Conservation (phyloP, 1,139 yeast genomes). For the Taphrina sp. region DNA sequence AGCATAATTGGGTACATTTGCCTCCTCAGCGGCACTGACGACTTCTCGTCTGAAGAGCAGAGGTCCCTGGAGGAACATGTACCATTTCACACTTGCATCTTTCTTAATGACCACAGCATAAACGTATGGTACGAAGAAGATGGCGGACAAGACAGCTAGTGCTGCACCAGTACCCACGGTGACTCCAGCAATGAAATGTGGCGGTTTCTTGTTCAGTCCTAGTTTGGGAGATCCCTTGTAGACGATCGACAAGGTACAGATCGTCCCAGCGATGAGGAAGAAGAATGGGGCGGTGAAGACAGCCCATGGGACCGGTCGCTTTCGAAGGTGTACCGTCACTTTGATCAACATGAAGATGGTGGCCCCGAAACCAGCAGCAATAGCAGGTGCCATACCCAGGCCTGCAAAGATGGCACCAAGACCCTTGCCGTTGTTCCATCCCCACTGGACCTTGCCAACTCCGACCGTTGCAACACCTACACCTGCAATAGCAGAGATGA, state of each 20-base stretch:
- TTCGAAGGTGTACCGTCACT: conserved; percentile 60
- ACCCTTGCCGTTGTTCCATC: conserved; percentile 56
- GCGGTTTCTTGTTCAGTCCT: conserved; percentile 48
- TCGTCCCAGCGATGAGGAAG: conserved; percentile 60
- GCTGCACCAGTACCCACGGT: conserved; percentile 60
- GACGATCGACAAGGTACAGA: conserved; percentile 59
- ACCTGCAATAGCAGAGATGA: conserved; percentile 75
- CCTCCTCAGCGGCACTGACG: conserved; percentile 45
- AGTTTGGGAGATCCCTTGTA: conserved; percentile 77
- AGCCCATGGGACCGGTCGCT: conserved; percentile 56
- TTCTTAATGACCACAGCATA: conserved; percentile 59
- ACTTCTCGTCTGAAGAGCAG: conserved; percentile 54
- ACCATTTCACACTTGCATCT: conserved; percentile 68
- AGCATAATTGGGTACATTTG: conserved; percentile 25
- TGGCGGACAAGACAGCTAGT: conserved; percentile 58
- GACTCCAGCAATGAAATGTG: conserved; percentile 51
- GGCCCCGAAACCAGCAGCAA: conserved; percentile 65
- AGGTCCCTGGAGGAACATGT: conserved; percentile 61
- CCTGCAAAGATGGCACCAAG: conserved; percentile 73
- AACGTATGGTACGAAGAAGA: conserved; percentile 63
- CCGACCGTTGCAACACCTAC: conserved; percentile 71
- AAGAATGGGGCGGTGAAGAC: conserved; percentile 59
- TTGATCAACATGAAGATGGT: conserved; percentile 60
- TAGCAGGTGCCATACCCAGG: conserved; percentile 76
- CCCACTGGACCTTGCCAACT: conserved; percentile 62